phyloP scores from a whole-genome alignment of 1,284 basidiomycete genomes.

The Cryptococcus sp. region DNA sequence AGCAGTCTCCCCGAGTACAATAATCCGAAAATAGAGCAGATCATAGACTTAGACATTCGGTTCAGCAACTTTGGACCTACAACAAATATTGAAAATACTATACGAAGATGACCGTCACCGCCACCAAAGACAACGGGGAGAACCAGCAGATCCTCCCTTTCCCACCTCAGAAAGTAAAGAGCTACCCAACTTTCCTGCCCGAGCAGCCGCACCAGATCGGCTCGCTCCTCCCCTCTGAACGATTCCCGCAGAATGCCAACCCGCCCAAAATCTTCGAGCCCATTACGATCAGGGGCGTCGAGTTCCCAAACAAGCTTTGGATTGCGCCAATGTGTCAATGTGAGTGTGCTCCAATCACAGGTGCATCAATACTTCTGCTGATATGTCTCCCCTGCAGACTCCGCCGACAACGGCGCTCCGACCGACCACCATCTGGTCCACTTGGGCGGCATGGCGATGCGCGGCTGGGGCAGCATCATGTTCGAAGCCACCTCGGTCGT shows the following conservation, averaged over 20 bases:
- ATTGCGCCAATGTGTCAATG: constrained; percentile 68
- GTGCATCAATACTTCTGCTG: too few relatives aligned
- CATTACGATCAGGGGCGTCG: constrained; percentile 63
- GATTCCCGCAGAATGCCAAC: constrained; percentile 46
- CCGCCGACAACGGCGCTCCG: constrained; percentile 67
- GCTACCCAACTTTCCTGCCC: constrained; percentile 52
- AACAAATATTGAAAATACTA: too few relatives aligned
- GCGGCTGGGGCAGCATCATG: constrained; percentile 62
- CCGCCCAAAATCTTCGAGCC: constrained; percentile 69
- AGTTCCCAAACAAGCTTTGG: constrained; percentile 65
- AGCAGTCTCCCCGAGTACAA: too few relatives aligned
- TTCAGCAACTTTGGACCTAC: too few relatives aligned
- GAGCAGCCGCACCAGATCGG: constrained; percentile 67
- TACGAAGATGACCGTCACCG: too few relatives aligned
- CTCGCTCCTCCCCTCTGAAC: constrained; percentile 39
- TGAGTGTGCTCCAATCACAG: constrained; percentile 22
- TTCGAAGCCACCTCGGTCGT: constrained; percentile 71
- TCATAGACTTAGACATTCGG: too few relatives aligned
- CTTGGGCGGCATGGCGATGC: constrained; percentile 58
- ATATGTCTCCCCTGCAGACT: constrained; percentile 56
- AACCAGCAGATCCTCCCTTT: constrained; percentile 15
- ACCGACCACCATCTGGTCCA: constrained; percentile 81
- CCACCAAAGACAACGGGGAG: too few relatives aligned
- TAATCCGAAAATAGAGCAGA: too few relatives aligned
- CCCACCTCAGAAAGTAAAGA: constrained; percentile 17